Evolutionary conservation across 352 stramenopile species (phyloP), one percentile per base, ranked within the genome.

Genomic region (Thalassiosira oceanica): DNA sequence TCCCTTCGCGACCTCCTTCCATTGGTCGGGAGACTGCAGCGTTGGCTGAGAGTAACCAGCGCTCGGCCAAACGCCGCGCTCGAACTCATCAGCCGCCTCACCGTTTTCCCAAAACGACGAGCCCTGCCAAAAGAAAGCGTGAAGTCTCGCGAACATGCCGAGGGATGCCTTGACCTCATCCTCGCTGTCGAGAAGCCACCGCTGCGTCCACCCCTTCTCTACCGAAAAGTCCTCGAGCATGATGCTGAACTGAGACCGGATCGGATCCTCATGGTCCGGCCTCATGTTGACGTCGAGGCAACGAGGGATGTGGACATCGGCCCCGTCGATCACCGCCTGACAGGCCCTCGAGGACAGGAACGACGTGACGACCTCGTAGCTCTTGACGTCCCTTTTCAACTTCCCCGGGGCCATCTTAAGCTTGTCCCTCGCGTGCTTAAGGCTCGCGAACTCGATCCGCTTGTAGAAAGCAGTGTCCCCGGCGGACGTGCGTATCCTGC

Each of bases 41-140:
- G 64, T 58, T n/a, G 77, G 78, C 58, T 87, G 81, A 61, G 76
- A 72, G 41, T 89, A 86, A 10, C 74, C 57, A 8, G 57, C 81
- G 15, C 73, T 76, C 39, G 41, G n/a, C 81, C 81, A 89, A 18
- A 87, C 61, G 21, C 26, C 31, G 16, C 24, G 27, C 46, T 78
- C 55, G 6, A 85, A 50, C 23, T 85, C 76, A 35, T 71, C 37
- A 23, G 60, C 66, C 41, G 71, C 70, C 35, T 50, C 52, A 26
- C 60, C 51, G 29, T 80, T 57, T 16, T 66, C 61, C 77, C 74
- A 84, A 54, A 84, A 83, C 15, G 57, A 41, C 4, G 80, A 82
- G 33, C 78, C 80, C 5, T 46, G 27, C 78, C 78, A 89, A 45
- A 86, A 87, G 28, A 76, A 85, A 3, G 75, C 81, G 63, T 89